Base-by-base conservation (phyloP, 2,329 filamentous ascomycete genomes). In the Trichoderma simmonsii region DNA sequence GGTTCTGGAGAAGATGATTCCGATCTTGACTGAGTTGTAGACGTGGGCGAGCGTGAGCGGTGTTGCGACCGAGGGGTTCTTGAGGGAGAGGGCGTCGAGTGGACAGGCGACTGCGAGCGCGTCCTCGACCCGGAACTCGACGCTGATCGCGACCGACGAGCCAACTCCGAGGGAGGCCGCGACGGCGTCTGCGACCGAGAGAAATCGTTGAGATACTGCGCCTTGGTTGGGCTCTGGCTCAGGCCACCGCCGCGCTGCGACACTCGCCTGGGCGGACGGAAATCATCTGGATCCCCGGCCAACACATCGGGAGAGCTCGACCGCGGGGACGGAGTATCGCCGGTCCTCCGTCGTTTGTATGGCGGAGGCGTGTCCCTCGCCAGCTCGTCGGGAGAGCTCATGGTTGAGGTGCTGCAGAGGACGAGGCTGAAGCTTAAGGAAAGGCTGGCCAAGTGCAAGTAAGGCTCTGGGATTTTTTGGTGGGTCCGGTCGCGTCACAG, bases 61-160 rank as follows among this genome's bases (percentile, higher is more conserved):
- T 78, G 82, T 21, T 75, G 77, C 36, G 78, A 79, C 26, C 65
- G 77, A 2, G 80, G 65, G 28, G 72, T 65, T 65, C 71, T 32
- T 39, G 74, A 74, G 5, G 69, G 75, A 9, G 81, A 82, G 36
- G 74, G 75, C 6, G 81, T 80, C 9, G 76, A 78, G 72, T 75
- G 78, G 76, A 64, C 77, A 70, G 57, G 77, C 74, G 81, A 82
- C 28, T 81, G 80, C 26, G 82, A 83, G 63, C 80, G 79, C 43
- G 82, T 83, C 61, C 76, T 80, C 18, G 82, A 82, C 63, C 74
- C 77, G 3, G 81, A 83, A 61, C 76, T 78, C 5, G 80, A 81
- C 12, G 77, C 77, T 7, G 80, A 82, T 70, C 79, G 76, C 32
- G 80, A 79, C 30, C 78, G 77, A 18, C 32, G 72, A 9, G 77